These are phyloP conservation scores for Alternaria angustiovoidea DNA, from an alignment of 2,329 filamentous ascomycete genomes.

Conservation along the genomic window DNA sequence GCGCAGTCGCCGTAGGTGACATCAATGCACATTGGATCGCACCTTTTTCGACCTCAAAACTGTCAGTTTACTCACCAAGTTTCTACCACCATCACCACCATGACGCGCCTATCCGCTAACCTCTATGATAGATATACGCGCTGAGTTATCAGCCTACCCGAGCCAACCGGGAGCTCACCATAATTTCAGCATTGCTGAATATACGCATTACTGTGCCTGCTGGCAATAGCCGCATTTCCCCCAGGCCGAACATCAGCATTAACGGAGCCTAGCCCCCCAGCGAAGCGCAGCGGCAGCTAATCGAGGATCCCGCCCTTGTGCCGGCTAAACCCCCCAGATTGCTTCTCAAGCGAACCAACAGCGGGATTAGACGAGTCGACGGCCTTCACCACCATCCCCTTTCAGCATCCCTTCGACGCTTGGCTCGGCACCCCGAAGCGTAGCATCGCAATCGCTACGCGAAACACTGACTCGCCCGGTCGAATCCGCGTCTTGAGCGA, in stretches of 20 bases:
- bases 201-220: conserved; percentile 36
- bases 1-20: conserved; percentile 40
- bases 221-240: conserved; percentile 26
- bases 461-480: conserved; percentile 16
- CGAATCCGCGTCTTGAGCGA: conserved; percentile 18
- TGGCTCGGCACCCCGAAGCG: conserved; percentile 24
- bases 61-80: conserved; percentile 18
- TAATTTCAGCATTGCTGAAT: conserved; percentile 38
- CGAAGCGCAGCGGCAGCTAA: conserved; percentile 48
- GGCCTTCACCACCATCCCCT: conserved; percentile 23
- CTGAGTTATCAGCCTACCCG: conserved; percentile 25
- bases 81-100: conserved; percentile 12
- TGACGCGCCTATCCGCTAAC: conserved; percentile 28
- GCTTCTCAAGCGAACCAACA: conserved; percentile 49
- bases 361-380: conserved; percentile 39
- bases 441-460: conserved; percentile 20
- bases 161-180: conserved; percentile 25
- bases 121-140: conserved; percentile 20
- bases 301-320: conserved; percentile 47
- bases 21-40: conserved; percentile 25
- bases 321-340: conserved; percentile 50
- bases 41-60: conserved; percentile 16
- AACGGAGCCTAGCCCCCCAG: conserved; percentile 37
- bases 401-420: conserved; percentile 26
- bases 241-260: conserved; percentile 35